Evolutionary conservation across 2,329 filamentous ascomycete species (phyloP), one percentile per base, ranked within the genome.

Genomic region (Aspergillaceae sp.): DNA sequence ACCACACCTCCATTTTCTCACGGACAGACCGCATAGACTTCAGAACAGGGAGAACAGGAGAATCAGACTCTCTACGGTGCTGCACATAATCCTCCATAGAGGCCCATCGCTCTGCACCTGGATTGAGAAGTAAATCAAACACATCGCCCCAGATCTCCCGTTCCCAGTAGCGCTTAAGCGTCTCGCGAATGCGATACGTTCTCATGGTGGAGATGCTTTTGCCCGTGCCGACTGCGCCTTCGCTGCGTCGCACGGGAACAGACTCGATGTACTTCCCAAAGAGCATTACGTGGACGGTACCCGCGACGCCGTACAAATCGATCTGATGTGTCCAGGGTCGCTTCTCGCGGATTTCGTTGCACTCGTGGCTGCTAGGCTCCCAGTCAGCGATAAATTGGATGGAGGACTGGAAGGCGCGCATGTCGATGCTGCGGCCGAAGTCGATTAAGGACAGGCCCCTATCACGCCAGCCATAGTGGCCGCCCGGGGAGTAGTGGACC

Each of bases 291-390:
- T 98, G 89, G 4, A 97, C 74, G 27, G 87, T 86, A 4, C 88
- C 89, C 0, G 92, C 92, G 0, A 96, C 76, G 8, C 92, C 92
- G 65, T 94, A 87, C 59, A 97, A 94, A 71, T 98, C 92, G 55
- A 96, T 87, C 65, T 98, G 92, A 73, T 89, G 96, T 1, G 91
- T 97, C 92, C 92, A 98, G 0, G 90, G 89, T 1, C 91, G 79
- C 47, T 88, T 79, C 69, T 98, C 91, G 41, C 90, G 84, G 79
- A 97, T 95, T 74, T 98, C 92, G 11, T 87, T 84, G 66, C 92
- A 98, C 68, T 98, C 92, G 44, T 88, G 84, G 27, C 85, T 78
- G 10, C 79, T 80, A 0, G 87, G 89, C 66, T 92, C 86, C 92
- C 92, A 98, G 69, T 98, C 92, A 0, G 91, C 92, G 49, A 97